Percentiles rank a stretch among this genome's conserved stretches.
These are phyloP conservation scores for Dendrobium officinale DNA, from an alignment of 106 monocot genomes.

Conservation along the genomic window DNA sequence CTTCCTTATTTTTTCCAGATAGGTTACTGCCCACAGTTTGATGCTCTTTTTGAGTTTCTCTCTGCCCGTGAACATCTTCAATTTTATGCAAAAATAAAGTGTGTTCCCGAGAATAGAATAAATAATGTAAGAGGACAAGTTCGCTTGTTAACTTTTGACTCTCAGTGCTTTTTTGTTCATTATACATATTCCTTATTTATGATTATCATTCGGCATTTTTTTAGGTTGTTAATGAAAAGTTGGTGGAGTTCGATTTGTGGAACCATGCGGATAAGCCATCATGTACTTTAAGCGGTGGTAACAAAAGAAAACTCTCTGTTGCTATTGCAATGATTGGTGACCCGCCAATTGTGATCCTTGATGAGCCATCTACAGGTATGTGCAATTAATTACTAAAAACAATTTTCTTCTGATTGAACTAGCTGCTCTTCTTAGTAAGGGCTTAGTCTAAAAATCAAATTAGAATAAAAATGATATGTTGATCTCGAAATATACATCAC, in stretches of 20 bases:
- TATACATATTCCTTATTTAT: not conserved
- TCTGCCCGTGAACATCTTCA: slow-evolving; percentile 83
- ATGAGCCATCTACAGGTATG: slow-evolving; percentile 95
- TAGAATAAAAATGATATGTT: not conserved
- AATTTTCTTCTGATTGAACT: not conserved
- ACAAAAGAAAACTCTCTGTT: slow-evolving; percentile 92
- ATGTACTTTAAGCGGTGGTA: slow-evolving; percentile 82
- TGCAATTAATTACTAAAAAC: not conserved
- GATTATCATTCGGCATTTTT: slow-evolving; percentile 2
- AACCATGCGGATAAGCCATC: slow-evolving; percentile 82
- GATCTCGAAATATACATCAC: too few species aligned
- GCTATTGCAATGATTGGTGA: slow-evolving; percentile 96
- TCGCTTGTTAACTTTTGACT: not conserved
- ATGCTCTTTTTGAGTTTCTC: slow-evolving; percentile 83
- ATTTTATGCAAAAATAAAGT: slow-evolving; percentile 87
- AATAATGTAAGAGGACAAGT: slow-evolving; percentile 34
- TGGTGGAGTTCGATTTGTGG: slow-evolving; percentile 75
- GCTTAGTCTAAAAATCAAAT: not conserved
- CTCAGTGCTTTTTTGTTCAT: not conserved
- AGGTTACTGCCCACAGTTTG: slow-evolving; percentile 96
- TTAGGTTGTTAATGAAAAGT: slow-evolving; percentile 77
- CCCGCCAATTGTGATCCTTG: slow-evolving; percentile 93
- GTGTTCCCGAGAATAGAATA: slow-evolving; percentile 46
- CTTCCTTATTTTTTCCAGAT: slow-evolving; percentile 34
- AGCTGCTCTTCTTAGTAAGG: not conserved